Conservation (phyloP, 768 basidiomycete species). For the Boletus sensibilis region DNA sequence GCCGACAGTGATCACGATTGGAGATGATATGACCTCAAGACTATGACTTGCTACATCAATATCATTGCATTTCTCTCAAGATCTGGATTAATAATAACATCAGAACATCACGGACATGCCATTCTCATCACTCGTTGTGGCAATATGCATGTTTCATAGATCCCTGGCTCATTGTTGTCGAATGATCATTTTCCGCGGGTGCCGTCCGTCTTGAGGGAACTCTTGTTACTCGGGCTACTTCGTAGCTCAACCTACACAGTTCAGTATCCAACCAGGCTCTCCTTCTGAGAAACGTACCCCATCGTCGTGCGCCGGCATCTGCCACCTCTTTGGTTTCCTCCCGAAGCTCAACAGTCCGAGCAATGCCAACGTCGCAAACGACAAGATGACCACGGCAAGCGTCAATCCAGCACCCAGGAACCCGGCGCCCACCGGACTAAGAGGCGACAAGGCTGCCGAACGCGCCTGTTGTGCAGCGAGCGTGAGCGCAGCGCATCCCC, state of each 20-base stretch:
- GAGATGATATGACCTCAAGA: constrained; percentile 25
- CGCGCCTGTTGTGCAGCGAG: constrained; percentile 28
- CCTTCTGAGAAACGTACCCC: constrained; percentile 15
- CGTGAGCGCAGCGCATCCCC: constrained; percentile 54
- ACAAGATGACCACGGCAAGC: constrained; percentile 40
- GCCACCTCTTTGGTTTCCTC: constrained; percentile 11
- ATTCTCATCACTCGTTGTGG: constrained; percentile 9
- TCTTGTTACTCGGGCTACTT: constrained; percentile 12
- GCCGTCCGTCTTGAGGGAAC: background rate
- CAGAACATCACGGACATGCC: constrained; percentile 20
- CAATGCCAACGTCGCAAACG: constrained; percentile 41
- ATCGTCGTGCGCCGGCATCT: constrained; percentile 2
- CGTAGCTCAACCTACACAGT: constrained; percentile 23
- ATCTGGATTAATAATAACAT: constrained; percentile 21
- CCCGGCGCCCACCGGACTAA: constrained; percentile 62
- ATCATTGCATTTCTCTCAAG: constrained; percentile 21
- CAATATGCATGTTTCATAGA: constrained; percentile 20
- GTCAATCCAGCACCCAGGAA: constrained; percentile 63
- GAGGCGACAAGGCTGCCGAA: constrained; percentile 36
- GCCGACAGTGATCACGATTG: constrained; percentile 34
- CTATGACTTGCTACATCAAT: constrained; percentile 7
- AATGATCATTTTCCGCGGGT: constrained; percentile 2
- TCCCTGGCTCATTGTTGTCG: background rate
- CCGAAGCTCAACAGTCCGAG: constrained; percentile 37
- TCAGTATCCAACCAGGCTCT: constrained; percentile 1